Percentiles rank a stretch among this genome's conserved stretches.
Conservation (phyloP, 179 eudicot genomes). For the Patellifolia procumbens region DNA sequence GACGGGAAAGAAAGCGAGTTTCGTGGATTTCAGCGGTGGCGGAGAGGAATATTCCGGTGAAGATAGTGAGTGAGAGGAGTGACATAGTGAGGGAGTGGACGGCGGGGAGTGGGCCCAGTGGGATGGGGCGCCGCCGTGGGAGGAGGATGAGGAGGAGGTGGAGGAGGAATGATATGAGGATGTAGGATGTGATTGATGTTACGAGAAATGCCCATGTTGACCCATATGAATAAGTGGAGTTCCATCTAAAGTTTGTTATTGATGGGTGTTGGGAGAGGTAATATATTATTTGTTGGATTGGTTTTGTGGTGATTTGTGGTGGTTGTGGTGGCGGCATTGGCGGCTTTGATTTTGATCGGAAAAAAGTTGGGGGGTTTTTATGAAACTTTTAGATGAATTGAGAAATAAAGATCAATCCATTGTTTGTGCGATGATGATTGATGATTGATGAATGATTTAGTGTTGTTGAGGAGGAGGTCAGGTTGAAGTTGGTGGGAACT, state of each 20-base stretch:
- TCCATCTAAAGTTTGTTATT: conserved; percentile 64
- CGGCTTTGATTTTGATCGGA: no score
- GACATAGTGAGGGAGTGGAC: conserved; percentile 73
- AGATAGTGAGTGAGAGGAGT: conserved; percentile 59
- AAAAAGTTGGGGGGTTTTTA: no score
- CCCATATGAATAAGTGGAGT: conserved; percentile 64
- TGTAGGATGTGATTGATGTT: conserved; percentile 49
- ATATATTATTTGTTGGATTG: conserved; percentile 25
- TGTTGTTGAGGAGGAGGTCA: no score
- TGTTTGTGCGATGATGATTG: no score
- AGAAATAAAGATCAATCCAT: no score
- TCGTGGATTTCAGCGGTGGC: conserved; percentile 77
- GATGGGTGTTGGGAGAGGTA: conserved; percentile 65
- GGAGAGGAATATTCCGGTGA: conserved; percentile 73
- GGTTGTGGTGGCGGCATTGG: no score
- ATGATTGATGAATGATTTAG: no score
- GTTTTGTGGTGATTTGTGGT: neutral
- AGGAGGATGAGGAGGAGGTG: conserved; percentile 40
- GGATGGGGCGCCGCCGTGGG: conserved; percentile 43
- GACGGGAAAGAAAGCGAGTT: conserved; percentile 74
- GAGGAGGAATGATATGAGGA: conserved; percentile 34
- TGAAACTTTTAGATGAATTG: no score
- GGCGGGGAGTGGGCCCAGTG: conserved; percentile 80
- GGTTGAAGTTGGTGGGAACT: neutral
- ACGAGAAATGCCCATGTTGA: conserved; percentile 82